These are phyloP conservation scores for Copromyces sp. DNA, from an alignment of 495 filamentous ascomycete genomes.

Conservation along the genomic window DNA sequence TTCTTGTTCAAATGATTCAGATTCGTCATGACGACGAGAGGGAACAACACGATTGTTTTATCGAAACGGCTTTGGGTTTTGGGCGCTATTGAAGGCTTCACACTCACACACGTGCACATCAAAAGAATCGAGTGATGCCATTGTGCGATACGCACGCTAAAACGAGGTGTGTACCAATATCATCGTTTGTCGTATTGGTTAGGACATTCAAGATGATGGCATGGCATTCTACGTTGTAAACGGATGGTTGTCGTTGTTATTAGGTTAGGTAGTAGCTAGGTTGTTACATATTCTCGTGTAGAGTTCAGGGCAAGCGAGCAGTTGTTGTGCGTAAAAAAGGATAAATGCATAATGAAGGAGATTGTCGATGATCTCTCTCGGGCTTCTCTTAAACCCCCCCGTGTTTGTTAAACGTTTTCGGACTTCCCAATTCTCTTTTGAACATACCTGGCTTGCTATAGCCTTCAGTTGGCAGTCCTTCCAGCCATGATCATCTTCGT, in stretches of 20 bases:
- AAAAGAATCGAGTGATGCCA: not conserved
- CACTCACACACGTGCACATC: not conserved
- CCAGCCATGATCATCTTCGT: not conserved
- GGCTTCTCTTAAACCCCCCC: not conserved
- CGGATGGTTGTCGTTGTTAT: not conserved
- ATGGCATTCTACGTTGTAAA: not conserved
- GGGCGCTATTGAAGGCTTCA: not conserved
- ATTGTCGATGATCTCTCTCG: not conserved
- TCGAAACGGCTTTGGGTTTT: not conserved
- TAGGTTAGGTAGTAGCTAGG: not conserved
- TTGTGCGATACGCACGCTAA: not conserved
- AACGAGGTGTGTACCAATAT: not conserved
- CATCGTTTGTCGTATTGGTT: not conserved
- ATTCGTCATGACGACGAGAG: not conserved
- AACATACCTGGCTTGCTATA: not conserved
- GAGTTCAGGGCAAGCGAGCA: not conserved
- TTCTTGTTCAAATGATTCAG: not conserved
- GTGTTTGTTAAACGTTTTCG: not conserved
- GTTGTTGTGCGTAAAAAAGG: not conserved
- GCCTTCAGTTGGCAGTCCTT: not conserved
- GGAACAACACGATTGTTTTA: not conserved
- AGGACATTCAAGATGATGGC: not conserved
- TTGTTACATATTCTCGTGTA: not conserved
- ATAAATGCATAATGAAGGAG: not conserved
- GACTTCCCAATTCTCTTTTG: not conserved